These are phyloP conservation scores for Pittosporum tobira DNA, from an alignment of 129 eudicot genomes.

Conservation along the genomic window DNA sequence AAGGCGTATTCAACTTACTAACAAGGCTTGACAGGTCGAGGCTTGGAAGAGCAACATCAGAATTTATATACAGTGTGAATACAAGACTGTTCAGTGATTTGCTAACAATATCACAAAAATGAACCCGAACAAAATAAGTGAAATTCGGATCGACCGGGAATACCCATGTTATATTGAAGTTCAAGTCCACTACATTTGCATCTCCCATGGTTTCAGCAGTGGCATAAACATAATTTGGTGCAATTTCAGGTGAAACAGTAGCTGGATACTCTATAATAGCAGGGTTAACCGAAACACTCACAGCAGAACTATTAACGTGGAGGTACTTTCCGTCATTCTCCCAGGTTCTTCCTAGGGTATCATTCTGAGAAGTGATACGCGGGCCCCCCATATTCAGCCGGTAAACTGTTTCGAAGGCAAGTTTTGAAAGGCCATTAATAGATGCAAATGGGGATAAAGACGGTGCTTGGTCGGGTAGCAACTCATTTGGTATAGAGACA, in stretches of 20 bases:
- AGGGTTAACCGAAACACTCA: conserved; percentile 63
- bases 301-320: conserved; percentile 89
- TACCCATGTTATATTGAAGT: conserved; percentile 92
- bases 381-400: conserved; percentile 97
- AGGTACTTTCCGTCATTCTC: conserved; percentile 77
- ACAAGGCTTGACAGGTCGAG: conserved; percentile 60
- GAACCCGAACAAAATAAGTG: conserved; percentile 67
- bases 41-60: conserved; percentile 45
- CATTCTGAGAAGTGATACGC: conserved; percentile 59
- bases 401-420: conserved; percentile 78
- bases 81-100: conserved; percentile 45
- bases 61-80: conserved; percentile 67
- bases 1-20: conserved; percentile 58
- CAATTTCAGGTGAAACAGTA: conserved; percentile 46
- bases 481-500: conserved; percentile 65
- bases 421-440: conserved; percentile 45
- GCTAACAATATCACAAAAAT: conserved; percentile 88
- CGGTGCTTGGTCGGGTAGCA: conserved; percentile 68
- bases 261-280: conserved; percentile 44
- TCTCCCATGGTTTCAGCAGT: conserved; percentile 87
- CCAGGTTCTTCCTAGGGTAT: conserved; percentile 91
- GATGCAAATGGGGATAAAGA: conserved; percentile 33
- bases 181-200: conserved; percentile 47
- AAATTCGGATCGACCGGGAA: conserved; percentile 72
- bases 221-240: conserved; percentile 86